Evolutionary conservation across 805 yeast species (phyloP).

Genomic region (Pichia pseudocactophila): DNA sequence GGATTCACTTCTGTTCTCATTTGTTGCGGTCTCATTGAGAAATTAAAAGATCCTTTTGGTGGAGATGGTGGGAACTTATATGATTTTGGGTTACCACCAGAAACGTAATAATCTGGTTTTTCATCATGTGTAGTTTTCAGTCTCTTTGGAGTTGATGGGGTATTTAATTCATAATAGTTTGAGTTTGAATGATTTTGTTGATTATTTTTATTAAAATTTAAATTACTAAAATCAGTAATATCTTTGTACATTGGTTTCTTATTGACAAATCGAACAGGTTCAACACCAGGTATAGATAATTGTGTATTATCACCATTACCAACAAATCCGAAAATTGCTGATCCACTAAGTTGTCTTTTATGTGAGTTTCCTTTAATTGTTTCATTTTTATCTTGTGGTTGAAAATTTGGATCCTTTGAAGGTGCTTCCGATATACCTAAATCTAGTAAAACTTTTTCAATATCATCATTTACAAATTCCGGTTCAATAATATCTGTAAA

Average conservation of each 20-base stretch:
- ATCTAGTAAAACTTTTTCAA: slow-evolving; percentile 25
- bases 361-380: slow-evolving; percentile 28
- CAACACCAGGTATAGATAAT: slow-evolving; percentile 47
- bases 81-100: slow-evolving; percentile 34
- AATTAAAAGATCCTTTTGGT: slow-evolving; percentile 15
- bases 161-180: neutral
- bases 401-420: neutral
- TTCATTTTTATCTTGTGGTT: slow-evolving; percentile 10
- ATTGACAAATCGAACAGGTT: slow-evolving; percentile 16
- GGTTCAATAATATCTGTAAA: neutral
- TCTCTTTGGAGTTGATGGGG: neutral
- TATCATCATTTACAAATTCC: slow-evolving; percentile 16
- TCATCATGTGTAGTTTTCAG: neutral
- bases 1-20: neutral
- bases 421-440: slow-evolving; percentile 29
- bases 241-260: slow-evolving; percentile 26
- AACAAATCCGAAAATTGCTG: slow-evolving; percentile 69
- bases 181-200: neutral
- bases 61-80: slow-evolving; percentile 48
- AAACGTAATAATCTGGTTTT: slow-evolving; percentile 37
- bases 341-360: slow-evolving; percentile 60
- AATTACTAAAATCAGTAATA: slow-evolving; percentile 30
- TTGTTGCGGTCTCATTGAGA: no score
- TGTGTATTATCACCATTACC: slow-evolving; percentile 48
- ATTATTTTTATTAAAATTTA: slow-evolving; percentile 12